Conservation (phyloP, 2,329 filamentous ascomycete species). For the Aspergillus sp. region DNA sequence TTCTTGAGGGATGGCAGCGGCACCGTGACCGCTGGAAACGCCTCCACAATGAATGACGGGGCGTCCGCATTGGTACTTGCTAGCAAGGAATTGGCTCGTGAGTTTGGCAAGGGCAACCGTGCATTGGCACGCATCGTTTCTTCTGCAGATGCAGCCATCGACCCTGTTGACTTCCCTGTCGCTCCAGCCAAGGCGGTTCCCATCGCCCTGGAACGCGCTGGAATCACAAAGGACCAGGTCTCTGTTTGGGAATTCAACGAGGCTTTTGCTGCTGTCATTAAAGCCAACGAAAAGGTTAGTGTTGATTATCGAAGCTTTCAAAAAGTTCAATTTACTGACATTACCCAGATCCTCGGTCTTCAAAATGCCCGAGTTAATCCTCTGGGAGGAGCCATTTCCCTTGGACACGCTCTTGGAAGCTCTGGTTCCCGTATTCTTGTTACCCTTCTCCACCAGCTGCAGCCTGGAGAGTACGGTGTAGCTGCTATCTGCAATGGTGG, state of each 20-base stretch:
- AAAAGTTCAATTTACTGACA: constrained; percentile 4
- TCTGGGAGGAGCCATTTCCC: constrained; percentile 82
- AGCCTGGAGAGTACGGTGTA: constrained; percentile 88
- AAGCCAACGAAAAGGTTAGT: constrained; percentile 79
- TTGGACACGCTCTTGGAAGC: constrained; percentile 89
- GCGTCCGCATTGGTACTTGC: constrained; percentile 84
- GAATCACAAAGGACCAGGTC: constrained; percentile 86
- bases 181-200: constrained; percentile 90
- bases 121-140: constrained; percentile 84
- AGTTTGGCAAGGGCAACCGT: constrained; percentile 72
- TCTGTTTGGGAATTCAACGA: constrained; percentile 98
- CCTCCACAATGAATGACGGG: constrained; percentile 90
- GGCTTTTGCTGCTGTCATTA: constrained; percentile 92
- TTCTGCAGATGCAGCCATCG: constrained; percentile 83
- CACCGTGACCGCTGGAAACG: constrained; percentile 91
- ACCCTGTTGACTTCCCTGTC: constrained; percentile 89
- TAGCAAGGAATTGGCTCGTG: constrained; percentile 71
- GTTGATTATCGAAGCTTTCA: background rate
- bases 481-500: constrained; percentile 97
- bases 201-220: constrained; percentile 79
- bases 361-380: constrained; percentile 78
- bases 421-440: constrained; percentile 88
- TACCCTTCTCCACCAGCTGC: constrained; percentile 83
- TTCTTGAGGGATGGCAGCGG: constrained; percentile 82
- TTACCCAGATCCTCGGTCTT: constrained; percentile 66